Percentiles rank a stretch among this genome's conserved stretches.
Conservation (phyloP, 2,329 filamentous ascomycete genomes). For the Chrysoporthe deuterocubensis region DNA sequence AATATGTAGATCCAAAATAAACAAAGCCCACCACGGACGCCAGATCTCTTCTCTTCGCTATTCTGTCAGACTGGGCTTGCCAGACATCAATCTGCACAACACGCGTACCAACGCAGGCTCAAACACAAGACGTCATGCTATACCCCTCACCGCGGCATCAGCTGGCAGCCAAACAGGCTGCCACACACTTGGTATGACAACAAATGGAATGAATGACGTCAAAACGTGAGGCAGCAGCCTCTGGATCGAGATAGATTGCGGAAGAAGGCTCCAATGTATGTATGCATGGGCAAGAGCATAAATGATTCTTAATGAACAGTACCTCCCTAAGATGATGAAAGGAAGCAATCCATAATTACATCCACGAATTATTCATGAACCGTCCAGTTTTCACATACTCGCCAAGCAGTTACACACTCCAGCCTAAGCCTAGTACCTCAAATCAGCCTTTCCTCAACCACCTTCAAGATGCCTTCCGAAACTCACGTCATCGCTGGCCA, state of each 20-base stretch:
- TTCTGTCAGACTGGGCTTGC: background rate
- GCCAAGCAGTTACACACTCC: background rate
- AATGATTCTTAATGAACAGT: too few relatives aligned
- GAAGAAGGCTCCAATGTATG: background rate
- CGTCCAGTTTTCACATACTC: background rate
- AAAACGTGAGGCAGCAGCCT: background rate
- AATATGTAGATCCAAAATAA: background rate
- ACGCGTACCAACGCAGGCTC: background rate
- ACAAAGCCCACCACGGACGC: background rate
- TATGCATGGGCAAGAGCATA: background rate
- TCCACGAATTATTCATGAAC: background rate
- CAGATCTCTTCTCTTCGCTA: background rate
- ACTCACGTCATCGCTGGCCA: constrained; percentile 60
- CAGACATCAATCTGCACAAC: background rate
- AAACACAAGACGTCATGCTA: constrained; percentile 3
- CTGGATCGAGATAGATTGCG: background rate
- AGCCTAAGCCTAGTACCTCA: background rate
- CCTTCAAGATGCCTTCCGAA: constrained; percentile 51
- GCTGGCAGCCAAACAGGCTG: constrained; percentile 1
- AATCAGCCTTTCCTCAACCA: background rate
- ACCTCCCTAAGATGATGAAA: background rate
- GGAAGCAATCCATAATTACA: background rate
- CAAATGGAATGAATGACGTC: constrained; percentile 10
- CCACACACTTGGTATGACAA: background rate
- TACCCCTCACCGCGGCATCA: background rate